phyloP scores from a whole-genome alignment of 2,329 filamentous ascomycete genomes.

The Sporothrix pseudoabietina region DNA sequence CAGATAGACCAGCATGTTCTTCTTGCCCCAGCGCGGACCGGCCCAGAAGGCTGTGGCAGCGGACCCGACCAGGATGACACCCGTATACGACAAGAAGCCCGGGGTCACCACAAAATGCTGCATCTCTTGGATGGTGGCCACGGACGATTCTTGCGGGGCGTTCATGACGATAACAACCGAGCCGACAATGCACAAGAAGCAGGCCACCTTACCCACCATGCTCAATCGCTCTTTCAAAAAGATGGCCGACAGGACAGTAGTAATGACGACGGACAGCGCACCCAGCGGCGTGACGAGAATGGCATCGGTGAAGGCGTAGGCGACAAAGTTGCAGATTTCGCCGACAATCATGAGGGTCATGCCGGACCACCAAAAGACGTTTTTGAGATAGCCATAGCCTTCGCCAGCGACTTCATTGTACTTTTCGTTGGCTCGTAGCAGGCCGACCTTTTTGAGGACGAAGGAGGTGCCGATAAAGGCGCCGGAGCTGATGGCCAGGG shows the following conservation, averaged over 20 bases:
- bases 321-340: conserved; percentile 95
- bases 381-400: conserved; percentile 96
- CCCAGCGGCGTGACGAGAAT: conserved; percentile 93
- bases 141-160: conserved; percentile 82
- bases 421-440: conserved; percentile 91
- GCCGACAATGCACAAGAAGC: conserved; percentile 91
- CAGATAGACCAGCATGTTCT: conserved; percentile 96
- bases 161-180: conserved; percentile 94
- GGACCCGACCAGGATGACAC: conserved; percentile 76
- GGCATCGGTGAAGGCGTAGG: conserved; percentile 94
- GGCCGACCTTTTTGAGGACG: conserved; percentile 89
- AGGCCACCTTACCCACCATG: conserved; percentile 93
- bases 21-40: conserved; percentile 88
- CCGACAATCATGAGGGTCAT: conserved; percentile 98
- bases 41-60: conserved; percentile 74
- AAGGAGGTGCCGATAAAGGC: conserved; percentile 94
- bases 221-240: conserved; percentile 95
- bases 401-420: conserved; percentile 95
- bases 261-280: conserved; percentile 88
- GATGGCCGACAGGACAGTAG: conserved; percentile 86
- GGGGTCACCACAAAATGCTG: conserved; percentile 82
- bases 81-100: conserved; percentile 82
- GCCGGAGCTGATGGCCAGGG: conserved; percentile 82
- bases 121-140: conserved; percentile 89
- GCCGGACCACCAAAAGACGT: conserved; percentile 89